Percentiles rank a stretch among this genome's conserved stretches.
These are phyloP conservation scores for Penicillium antarcticum DNA, from an alignment of 495 filamentous ascomycete species.

Conservation along the genomic window DNA sequence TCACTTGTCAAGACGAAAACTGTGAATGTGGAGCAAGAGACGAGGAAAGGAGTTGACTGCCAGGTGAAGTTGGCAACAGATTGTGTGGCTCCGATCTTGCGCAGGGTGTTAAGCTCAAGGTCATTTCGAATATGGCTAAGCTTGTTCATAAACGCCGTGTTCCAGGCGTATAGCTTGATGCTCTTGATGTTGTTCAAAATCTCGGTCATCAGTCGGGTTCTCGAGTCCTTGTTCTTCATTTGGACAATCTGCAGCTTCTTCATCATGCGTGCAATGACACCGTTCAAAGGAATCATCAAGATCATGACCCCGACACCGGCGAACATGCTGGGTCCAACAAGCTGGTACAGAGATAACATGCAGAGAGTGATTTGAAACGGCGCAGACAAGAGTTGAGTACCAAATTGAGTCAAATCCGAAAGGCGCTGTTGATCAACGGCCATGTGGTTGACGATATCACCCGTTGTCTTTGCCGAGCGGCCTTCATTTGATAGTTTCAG, in stretches of 20 bases:
- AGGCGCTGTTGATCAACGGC: constrained; percentile 94
- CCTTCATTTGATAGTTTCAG: constrained; percentile 91
- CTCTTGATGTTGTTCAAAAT: constrained; percentile 99
- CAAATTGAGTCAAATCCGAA: constrained; percentile 92
- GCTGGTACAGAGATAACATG: constrained; percentile 91
- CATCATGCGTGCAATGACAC: constrained; percentile 87
- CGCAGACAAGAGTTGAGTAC: constrained; percentile 91
- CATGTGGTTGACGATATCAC: constrained; percentile 99
- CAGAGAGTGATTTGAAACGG: constrained; percentile 95
- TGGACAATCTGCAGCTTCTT: constrained; percentile 91
- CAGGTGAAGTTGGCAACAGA: constrained; percentile 96
- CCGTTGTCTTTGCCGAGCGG: constrained; percentile 83
- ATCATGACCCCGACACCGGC: constrained; percentile 97
- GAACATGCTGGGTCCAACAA: constrained; percentile 91
- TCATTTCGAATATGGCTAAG: constrained; percentile 94
- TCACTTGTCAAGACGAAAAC: constrained; percentile 86
- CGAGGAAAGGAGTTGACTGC: constrained; percentile 98
- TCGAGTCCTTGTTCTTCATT: constrained; percentile 98
- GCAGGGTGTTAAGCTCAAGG: constrained; percentile 88
- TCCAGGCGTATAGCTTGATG: constrained; percentile 99
- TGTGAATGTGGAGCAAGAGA: constrained; percentile 94
- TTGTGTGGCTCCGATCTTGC: constrained; percentile 92
- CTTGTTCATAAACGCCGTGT: constrained; percentile 94
- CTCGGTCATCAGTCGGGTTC: constrained; percentile 92
- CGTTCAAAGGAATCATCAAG: constrained; percentile 95